Conservation (phyloP, 2,329 filamentous ascomycete genomes). For the Alternaria atra region DNA sequence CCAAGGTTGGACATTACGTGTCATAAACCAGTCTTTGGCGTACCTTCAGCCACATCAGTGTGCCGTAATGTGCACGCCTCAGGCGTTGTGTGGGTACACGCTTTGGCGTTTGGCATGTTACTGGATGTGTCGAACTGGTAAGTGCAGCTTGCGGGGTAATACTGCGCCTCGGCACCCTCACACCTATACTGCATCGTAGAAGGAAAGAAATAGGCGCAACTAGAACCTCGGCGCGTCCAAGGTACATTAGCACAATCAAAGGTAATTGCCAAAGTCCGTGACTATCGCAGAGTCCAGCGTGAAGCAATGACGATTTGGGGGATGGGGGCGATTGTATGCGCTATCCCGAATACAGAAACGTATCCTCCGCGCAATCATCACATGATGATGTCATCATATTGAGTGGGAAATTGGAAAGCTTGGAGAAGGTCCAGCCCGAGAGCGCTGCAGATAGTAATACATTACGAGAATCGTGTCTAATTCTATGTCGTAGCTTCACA, state of each 20-base stretch:
- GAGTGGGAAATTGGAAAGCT: neutral
- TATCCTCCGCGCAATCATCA: neutral
- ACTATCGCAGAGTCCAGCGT: neutral
- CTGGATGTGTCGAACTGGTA: neutral
- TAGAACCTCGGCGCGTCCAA: neutral
- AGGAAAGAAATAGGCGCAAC: neutral
- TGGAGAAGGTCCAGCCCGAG: neutral
- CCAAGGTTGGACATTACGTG: neutral
- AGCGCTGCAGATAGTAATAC: neutral
- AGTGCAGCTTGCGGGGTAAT: neutral
- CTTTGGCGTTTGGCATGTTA: neutral
- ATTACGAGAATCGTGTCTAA: neutral
- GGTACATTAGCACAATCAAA: neutral
- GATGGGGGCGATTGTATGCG: neutral
- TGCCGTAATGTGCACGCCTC: neutral
- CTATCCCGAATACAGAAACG: neutral
- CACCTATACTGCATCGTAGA: neutral
- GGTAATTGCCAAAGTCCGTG: accelerated
- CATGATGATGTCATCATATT: neutral
- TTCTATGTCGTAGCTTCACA: slow-evolving; percentile 8
- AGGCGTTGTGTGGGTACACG: neutral
- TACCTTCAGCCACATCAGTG: neutral
- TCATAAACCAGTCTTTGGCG: neutral
- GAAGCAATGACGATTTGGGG: neutral
- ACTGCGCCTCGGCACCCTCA: neutral